Conservation (phyloP, 2,329 filamentous ascomycete species). For the Penicillium hordei region DNA sequence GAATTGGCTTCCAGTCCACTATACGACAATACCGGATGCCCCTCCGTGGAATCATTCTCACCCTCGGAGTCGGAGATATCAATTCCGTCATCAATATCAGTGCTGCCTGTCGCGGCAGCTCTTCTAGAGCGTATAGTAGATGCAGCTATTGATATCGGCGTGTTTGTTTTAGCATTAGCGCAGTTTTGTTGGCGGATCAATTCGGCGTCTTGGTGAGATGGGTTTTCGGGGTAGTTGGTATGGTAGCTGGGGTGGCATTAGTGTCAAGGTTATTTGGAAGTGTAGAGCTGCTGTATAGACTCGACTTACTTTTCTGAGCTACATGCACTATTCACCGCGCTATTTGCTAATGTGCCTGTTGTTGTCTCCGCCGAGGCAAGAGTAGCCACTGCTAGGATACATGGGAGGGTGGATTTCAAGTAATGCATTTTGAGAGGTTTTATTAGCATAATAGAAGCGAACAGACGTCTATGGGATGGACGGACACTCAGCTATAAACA, state of each 20-base stretch:
- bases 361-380: neutral
- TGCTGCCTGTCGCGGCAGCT: neutral
- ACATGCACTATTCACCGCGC: neutral
- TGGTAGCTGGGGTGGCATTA: conserved; percentile 6
- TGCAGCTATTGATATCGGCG: too few relatives aligned
- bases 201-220: neutral
- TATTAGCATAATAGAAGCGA: neutral
- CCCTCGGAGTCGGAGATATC: neutral
- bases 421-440: neutral
- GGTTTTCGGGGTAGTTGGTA: neutral
- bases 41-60: neutral
- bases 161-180: neutral
- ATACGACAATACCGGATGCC: neutral
- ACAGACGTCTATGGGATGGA: neutral
- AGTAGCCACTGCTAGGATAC: neutral
- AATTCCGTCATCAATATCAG: neutral
- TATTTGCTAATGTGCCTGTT: neutral
- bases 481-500: neutral
- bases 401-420: neutral
- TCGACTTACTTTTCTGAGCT: neutral
- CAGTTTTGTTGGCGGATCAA: conserved; percentile 5
- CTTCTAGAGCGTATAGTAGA: neutral
- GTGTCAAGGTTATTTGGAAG: neutral
- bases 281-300: neutral
- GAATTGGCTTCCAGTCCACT: conserved; percentile 2